phyloP scores from a whole-genome alignment of 306 rosid genomes.

The Mimosa pudica region DNA sequence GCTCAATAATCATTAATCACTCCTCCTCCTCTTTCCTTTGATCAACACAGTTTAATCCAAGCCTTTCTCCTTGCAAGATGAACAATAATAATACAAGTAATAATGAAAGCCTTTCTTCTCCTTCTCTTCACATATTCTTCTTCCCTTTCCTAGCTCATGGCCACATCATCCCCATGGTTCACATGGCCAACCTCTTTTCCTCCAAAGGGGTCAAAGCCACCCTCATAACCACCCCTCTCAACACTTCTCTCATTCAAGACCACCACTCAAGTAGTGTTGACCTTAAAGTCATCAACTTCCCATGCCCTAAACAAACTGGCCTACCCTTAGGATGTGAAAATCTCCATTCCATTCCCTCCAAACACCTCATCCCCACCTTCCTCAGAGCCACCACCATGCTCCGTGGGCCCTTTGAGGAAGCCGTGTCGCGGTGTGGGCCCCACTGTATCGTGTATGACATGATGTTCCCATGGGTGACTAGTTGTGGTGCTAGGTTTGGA shows the following conservation, averaged over 20 bases:
- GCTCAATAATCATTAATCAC: not conserved
- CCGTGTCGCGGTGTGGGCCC: slow-evolving; percentile 10
- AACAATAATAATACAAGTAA: not conserved
- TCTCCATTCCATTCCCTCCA: slow-evolving; percentile 22
- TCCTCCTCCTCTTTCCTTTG: not conserved
- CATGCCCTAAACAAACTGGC: slow-evolving; percentile 19
- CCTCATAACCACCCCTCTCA: slow-evolving; percentile 46
- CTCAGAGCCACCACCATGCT: slow-evolving; percentile 16
- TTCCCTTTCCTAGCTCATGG: slow-evolving; percentile 51
- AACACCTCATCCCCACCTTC: not conserved
- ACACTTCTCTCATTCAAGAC: slow-evolving; percentile 35
- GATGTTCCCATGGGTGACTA: slow-evolving; percentile 40
- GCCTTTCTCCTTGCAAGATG: not conserved
- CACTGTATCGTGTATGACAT: slow-evolving; percentile 33
- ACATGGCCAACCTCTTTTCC: slow-evolving; percentile 47
- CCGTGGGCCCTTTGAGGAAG: slow-evolving; percentile 35
- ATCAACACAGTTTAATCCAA: no score
- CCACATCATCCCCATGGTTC: slow-evolving; percentile 42
- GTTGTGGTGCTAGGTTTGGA: slow-evolving; percentile 37
- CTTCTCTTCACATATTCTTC: slow-evolving; percentile 35
- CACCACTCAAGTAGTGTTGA: not conserved
- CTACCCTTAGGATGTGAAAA: slow-evolving; percentile 45
- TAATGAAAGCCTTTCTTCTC: not conserved
- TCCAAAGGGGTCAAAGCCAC: slow-evolving; percentile 37
- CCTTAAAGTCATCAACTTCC: slow-evolving; percentile 36